phyloP scores from a whole-genome alignment of 768 basidiomycete genomes.

The Multifurca ochricompacta region DNA sequence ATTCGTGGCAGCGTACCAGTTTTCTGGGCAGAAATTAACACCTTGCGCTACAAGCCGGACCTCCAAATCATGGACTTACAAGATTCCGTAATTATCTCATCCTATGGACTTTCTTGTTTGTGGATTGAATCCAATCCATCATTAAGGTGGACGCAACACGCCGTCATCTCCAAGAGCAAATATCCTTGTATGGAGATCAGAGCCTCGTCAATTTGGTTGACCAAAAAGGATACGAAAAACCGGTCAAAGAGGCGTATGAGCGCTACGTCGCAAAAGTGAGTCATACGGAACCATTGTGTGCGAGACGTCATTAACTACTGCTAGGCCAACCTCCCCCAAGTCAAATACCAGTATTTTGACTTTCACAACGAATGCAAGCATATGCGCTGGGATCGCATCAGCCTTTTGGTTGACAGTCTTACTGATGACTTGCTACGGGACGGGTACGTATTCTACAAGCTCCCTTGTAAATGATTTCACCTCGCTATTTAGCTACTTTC shows the following conservation, averaged over 20 bases:
- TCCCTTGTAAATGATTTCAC: neutral
- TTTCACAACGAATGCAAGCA: slow-evolving; percentile 93
- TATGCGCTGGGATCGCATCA: slow-evolving; percentile 93
- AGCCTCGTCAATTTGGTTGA: slow-evolving; percentile 88
- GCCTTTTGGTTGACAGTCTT: slow-evolving; percentile 68
- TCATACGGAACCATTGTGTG: neutral
- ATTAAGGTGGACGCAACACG: slow-evolving; percentile 59
- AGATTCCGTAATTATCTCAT: slow-evolving; percentile 56
- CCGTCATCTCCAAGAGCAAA: slow-evolving; percentile 67
- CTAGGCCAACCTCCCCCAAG: slow-evolving; percentile 55
- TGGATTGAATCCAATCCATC: slow-evolving; percentile 17
- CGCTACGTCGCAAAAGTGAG: slow-evolving; percentile 55
- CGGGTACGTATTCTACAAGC: slow-evolving; percentile 41
- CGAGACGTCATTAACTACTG: neutral
- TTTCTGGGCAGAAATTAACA: slow-evolving; percentile 97
- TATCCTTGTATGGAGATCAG: slow-evolving; percentile 67
- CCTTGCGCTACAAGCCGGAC: slow-evolving; percentile 92
- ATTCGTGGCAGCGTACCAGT: slow-evolving; percentile 89
- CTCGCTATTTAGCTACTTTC: slow-evolving; percentile 58
- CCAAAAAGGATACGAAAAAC: slow-evolving; percentile 86
- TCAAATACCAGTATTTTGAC: slow-evolving; percentile 92
- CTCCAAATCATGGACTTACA: slow-evolving; percentile 91
- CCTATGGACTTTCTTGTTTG: slow-evolving; percentile 1
- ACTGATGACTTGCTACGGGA: slow-evolving; percentile 60
- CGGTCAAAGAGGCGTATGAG: slow-evolving; percentile 94